phyloP scores from a whole-genome alignment of 768 basidiomycete species.

The Serpula lacrymans region DNA sequence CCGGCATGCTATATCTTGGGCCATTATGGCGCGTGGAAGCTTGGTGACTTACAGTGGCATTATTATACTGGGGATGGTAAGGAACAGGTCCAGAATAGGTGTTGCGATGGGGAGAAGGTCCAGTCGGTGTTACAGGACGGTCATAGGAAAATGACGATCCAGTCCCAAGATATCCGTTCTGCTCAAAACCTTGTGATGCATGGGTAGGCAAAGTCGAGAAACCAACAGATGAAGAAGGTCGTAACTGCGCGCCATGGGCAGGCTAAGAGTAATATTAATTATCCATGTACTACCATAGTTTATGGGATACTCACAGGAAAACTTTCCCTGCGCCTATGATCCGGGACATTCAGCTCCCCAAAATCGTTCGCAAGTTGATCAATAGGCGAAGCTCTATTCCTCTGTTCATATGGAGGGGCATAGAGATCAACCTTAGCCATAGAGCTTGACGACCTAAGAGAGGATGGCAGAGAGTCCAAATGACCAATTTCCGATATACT shows the following conservation, averaged over 20 bases:
- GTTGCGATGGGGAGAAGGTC: slow-evolving; percentile 30
- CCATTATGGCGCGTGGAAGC: slow-evolving; percentile 39
- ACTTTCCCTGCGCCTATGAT: slow-evolving; percentile 51
- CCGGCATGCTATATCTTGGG: slow-evolving; percentile 65
- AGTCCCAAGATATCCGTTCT: slow-evolving; percentile 23
- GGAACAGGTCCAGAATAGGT: slow-evolving; percentile 30
- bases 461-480: slow-evolving; percentile 54
- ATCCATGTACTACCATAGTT: slow-evolving; percentile 3
- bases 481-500: slow-evolving; percentile 36
- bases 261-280: slow-evolving; percentile 25
- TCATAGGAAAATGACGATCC: slow-evolving; percentile 39
- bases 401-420: slow-evolving; percentile 67
- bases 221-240: slow-evolving; percentile 33
- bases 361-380: slow-evolving; percentile 64
- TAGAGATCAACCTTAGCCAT: slow-evolving; percentile 65
- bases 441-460: slow-evolving; percentile 60
- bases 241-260: slow-evolving; percentile 32
- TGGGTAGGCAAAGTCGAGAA: slow-evolving; percentile 32
- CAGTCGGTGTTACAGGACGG: slow-evolving; percentile 32
- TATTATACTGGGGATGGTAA: slow-evolving; percentile 48
- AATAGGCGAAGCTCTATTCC: slow-evolving; percentile 38
- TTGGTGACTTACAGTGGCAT: slow-evolving; percentile 25
- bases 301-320: slow-evolving; percentile 46
- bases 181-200: slow-evolving; percentile 39
- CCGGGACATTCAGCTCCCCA: slow-evolving; percentile 57